Evolutionary conservation across 345 rosid genomes (phyloP).

Genomic region (Linum usitatissimum): DNA sequence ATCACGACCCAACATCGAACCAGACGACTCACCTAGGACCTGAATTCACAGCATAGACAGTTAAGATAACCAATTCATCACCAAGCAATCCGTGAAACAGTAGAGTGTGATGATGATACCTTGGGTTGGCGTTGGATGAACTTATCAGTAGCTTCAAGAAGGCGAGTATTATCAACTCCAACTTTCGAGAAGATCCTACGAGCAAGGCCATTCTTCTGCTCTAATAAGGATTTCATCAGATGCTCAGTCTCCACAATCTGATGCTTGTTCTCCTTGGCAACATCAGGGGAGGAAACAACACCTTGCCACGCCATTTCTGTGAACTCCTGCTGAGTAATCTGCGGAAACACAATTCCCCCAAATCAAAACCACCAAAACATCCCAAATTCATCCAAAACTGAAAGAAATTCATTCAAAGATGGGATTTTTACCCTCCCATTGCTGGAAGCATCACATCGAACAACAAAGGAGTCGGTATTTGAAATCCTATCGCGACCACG

Average conservation of each 20-base stretch:
- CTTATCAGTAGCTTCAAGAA: slow-evolving; percentile 83
- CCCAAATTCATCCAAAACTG: no score
- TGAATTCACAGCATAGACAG: slow-evolving; percentile 14
- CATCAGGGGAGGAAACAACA: slow-evolving; percentile 84
- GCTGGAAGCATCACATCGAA: slow-evolving; percentile 2
- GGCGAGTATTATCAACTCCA: slow-evolving; percentile 81
- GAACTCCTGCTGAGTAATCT: slow-evolving; percentile 92
- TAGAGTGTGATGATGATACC: slow-evolving; percentile 27
- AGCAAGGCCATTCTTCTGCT: slow-evolving; percentile 99
- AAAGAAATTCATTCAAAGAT: neutral
- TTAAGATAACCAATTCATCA: no score
- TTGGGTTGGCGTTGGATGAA: slow-evolving; percentile 90
- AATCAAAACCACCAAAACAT: neutral
- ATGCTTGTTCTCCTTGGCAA: slow-evolving; percentile 90
- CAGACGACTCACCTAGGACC: slow-evolving; percentile 86
- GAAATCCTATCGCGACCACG: neutral
- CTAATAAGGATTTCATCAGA: slow-evolving; percentile 81
- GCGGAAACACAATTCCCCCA: slow-evolving; percentile 5
- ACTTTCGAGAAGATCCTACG: slow-evolving; percentile 74
- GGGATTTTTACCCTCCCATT: neutral
- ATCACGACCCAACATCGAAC: slow-evolving; percentile 94
- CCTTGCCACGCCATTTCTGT: slow-evolving; percentile 99
- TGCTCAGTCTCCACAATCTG: slow-evolving; percentile 99
- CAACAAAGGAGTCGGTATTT: neutral
- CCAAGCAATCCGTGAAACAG: neutral